Evolutionary conservation across 2,329 filamentous ascomycete genomes (phyloP).

Genomic region (Claviceps capensis): DNA sequence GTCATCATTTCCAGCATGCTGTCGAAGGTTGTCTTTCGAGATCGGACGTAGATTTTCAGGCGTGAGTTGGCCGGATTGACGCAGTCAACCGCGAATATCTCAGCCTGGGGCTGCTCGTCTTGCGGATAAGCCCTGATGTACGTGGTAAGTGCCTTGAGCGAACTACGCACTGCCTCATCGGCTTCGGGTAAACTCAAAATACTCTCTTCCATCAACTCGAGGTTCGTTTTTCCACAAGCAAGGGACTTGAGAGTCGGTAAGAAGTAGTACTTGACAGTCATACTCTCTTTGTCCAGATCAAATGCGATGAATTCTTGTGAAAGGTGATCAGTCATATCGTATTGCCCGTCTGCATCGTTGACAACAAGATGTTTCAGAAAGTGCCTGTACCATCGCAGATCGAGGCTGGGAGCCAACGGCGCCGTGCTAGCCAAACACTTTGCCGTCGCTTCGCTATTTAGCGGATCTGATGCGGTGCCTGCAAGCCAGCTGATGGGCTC

Average conservation of each 20-base stretch:
- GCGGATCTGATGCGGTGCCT: slow-evolving; percentile 13
- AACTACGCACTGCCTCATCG: neutral
- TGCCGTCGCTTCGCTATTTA: neutral
- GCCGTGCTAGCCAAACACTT: neutral
- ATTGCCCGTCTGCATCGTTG: neutral
- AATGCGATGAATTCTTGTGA: neutral
- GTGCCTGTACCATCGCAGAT: neutral
- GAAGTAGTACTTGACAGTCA: neutral
- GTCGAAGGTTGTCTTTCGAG: slow-evolving; percentile 15
- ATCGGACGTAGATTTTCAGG: slow-evolving; percentile 24
- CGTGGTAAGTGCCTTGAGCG: slow-evolving; percentile 1
- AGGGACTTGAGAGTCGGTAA: neutral
- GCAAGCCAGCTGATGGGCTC: slow-evolving; percentile 19
- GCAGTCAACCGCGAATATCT: slow-evolving; percentile 22
- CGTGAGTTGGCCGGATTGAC: slow-evolving; percentile 15
- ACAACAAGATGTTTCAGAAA: neutral
- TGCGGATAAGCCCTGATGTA: neutral
- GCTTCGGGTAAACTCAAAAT: neutral
- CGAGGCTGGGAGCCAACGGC: neutral
- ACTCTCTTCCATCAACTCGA: neutral
- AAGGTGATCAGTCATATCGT: neutral
- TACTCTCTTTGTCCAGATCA: neutral
- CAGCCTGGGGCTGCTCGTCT: slow-evolving; percentile 1
- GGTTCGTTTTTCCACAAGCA: neutral
- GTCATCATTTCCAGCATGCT: slow-evolving; percentile 15